Evolutionary conservation across 1,284 basidiomycete genomes (phyloP), one percentile per base, ranked within the genome.

Genomic region (Papiliotrema laurentii): DNA sequence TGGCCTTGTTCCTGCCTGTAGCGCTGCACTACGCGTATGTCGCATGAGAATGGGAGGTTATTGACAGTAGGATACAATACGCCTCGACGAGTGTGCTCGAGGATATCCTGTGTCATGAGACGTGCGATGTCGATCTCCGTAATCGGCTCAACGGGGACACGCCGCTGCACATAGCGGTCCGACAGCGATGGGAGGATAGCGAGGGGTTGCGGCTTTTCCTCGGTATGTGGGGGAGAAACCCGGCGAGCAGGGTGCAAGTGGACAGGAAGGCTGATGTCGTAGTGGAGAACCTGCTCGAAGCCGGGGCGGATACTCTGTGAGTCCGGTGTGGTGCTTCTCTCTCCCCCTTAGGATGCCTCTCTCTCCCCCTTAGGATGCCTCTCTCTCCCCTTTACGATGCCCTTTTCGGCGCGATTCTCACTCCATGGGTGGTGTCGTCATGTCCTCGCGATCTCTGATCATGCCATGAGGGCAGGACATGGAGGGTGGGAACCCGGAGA

Each of bases 21-120:
- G 87, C 87, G 25, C 76, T 90, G 4, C 87, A 89, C 66, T 83
- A 84, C 69, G 86, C 87, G 87, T 89, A 65, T 73, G 85, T 73
- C 30, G 42, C 14, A 22, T 21, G 24, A 19, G 24, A 26, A 9
- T 16, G 24, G 26, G 2, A 16, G 14, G 13, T n/a, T 2, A 45
- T 49, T 52, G 39, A 47, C n/a, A 14, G 9, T 50, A 72, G 71
- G 5, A 55, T 72, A 24, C 54, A 57, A 18, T 53, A 81, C 50
- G 83, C 81, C 36, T 83, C 82, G 25, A 79, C 79, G 0, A 78
- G 79, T 25, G 82, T 85, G 33, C 77, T 89, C 5, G 85, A 89
- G 56, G 78, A 84, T 53, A 81, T 90, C 52, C 78, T 90, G 27
- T 81, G 80, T 7, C 77, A 83, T 61, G 85, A 89, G 9, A 79